Evolutionary conservation across 257 asterid species (phyloP).

Genomic region (Jacaranda mimosifolia): DNA sequence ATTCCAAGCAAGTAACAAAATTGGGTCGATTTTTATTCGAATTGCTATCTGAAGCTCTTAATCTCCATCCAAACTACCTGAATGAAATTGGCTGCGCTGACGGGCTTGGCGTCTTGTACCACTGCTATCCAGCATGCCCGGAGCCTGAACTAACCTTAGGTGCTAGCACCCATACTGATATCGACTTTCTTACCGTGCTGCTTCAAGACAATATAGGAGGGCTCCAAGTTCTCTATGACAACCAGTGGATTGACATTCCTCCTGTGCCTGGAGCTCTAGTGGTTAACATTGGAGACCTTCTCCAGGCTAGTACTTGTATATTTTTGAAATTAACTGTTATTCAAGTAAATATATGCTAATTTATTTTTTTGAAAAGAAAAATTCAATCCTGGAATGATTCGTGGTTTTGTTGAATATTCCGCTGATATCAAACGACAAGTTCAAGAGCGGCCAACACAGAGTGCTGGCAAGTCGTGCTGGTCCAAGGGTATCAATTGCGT

Average conservation of each 20-base stretch:
- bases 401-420: too few species aligned
- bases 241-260: slow-evolving; percentile 57
- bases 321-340: too few species aligned
- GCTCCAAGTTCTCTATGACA: slow-evolving; percentile 53
- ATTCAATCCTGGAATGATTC: too few species aligned
- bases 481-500: too few species aligned
- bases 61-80: slow-evolving; percentile 38
- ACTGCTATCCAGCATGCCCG: slow-evolving; percentile 64
- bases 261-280: slow-evolving; percentile 57
- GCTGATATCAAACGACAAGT: too few species aligned
- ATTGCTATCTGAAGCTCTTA: slow-evolving; percentile 50
- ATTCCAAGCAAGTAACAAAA: slow-evolving; percentile 39
- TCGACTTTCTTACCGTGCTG: slow-evolving; percentile 53
- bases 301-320: slow-evolving; percentile 45
- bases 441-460: too few species aligned
- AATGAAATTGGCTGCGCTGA: slow-evolving; percentile 44
- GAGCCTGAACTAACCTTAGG: slow-evolving; percentile 54
- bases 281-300: slow-evolving; percentile 56
- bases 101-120: slow-evolving; percentile 47
- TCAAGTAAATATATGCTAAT: too few species aligned
- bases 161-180: slow-evolving; percentile 49
- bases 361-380: too few species aligned
- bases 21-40: slow-evolving; percentile 42
- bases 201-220: slow-evolving; percentile 59
- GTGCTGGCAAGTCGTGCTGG: too few species aligned